Evolutionary conservation across 2,329 filamentous ascomycete species (phyloP).

Genomic region (Ascomycota sp.): DNA sequence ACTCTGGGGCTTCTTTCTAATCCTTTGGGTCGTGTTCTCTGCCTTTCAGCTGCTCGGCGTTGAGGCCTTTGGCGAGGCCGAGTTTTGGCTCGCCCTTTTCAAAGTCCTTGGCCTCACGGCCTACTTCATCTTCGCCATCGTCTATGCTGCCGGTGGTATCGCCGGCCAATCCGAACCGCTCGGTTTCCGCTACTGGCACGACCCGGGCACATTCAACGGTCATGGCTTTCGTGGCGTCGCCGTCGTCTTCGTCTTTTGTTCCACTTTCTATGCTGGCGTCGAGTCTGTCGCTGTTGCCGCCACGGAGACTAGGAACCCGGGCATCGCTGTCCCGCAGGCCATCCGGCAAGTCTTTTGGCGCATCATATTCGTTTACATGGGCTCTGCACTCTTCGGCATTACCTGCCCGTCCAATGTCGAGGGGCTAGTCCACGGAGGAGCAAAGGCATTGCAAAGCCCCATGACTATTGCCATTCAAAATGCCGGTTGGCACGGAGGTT

Average conservation of each 20-base stretch:
- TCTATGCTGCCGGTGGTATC: slow-evolving; percentile 50
- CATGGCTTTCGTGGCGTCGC: slow-evolving; percentile 47
- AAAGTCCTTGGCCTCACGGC: slow-evolving; percentile 51
- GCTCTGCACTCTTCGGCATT: slow-evolving; percentile 51
- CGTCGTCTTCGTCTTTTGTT: slow-evolving; percentile 48
- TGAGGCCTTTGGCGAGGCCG: slow-evolving; percentile 56
- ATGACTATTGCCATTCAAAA: slow-evolving; percentile 57
- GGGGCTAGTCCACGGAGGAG: slow-evolving; percentile 38
- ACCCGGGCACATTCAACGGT: slow-evolving; percentile 46
- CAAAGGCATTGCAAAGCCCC: slow-evolving; percentile 46
- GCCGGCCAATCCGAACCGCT: slow-evolving; percentile 34
- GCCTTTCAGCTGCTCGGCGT: slow-evolving; percentile 52
- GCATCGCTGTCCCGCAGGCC: slow-evolving; percentile 32
- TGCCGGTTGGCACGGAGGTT: slow-evolving; percentile 49
- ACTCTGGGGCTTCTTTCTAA: slow-evolving; percentile 47
- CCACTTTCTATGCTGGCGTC: slow-evolving; percentile 51
- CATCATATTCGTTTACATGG: slow-evolving; percentile 45
- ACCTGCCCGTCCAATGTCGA: slow-evolving; percentile 50
- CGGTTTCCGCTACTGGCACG: slow-evolving; percentile 52
- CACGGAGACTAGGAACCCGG: slow-evolving; percentile 37
- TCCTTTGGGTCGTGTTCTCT: slow-evolving; percentile 56
- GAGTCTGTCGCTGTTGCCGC: slow-evolving; percentile 42
- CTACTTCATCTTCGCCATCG: slow-evolving; percentile 54
- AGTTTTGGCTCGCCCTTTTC: slow-evolving; percentile 59
- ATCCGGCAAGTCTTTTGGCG: slow-evolving; percentile 41